Percentiles rank a stretch among this genome's conserved stretches.
Conservation (phyloP, 345 rosid genomes). For the Hevea brasiliensis region DNA sequence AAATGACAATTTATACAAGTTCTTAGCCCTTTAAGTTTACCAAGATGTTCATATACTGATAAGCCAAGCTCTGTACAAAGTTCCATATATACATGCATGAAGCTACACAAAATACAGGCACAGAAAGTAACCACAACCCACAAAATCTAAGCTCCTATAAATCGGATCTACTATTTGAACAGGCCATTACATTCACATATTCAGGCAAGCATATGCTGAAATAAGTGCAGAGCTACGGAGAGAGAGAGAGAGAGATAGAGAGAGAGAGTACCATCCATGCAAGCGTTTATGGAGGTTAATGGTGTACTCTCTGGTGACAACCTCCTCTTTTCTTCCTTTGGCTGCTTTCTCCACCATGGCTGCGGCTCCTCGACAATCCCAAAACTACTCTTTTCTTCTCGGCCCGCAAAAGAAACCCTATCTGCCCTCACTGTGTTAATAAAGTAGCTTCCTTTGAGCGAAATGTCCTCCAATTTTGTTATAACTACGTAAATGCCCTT, state of each 20-base stretch:
- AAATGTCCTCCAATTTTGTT: background rate
- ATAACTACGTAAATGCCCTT: background rate
- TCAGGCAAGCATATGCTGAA: background rate
- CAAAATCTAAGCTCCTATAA: background rate
- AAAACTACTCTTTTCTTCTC: too few species aligned
- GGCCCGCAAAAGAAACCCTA: conserved; percentile 2
- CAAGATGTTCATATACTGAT: too few species aligned
- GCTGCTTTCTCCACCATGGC: conserved; percentile 31
- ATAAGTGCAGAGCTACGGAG: too few species aligned
- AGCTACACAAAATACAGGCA: background rate
- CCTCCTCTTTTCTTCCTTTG: conserved; percentile 42
- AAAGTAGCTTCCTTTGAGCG: background rate
- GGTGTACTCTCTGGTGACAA: conserved; percentile 42
- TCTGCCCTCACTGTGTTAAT: background rate
- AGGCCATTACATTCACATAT: background rate
- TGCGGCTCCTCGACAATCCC: background rate
- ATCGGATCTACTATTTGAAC: background rate
- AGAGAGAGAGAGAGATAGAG: background rate
- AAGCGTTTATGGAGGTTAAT: conserved; percentile 48
- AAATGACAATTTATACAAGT: too few species aligned
- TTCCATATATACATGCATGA: background rate
- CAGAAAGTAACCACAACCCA: background rate
- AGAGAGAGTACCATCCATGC: conserved; percentile 34
- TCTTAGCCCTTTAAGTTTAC: too few species aligned
- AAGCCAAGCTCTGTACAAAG: background rate